These are phyloP conservation scores for Penicillium paradoxum DNA, from an alignment of 495 filamentous ascomycete species.

Conservation along the genomic window DNA sequence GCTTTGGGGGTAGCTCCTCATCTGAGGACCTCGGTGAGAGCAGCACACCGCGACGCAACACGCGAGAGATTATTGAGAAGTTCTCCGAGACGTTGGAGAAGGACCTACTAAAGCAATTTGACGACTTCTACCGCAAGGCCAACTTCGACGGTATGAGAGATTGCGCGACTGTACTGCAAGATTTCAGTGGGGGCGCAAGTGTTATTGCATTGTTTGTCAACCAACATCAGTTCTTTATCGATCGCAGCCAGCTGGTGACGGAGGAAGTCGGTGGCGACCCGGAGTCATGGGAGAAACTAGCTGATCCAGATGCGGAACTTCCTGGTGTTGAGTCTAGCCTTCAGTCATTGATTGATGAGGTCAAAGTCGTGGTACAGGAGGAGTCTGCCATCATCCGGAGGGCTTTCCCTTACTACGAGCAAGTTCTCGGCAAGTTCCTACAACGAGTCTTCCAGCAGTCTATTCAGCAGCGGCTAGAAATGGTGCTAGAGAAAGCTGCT, in stretches of 20 bases:
- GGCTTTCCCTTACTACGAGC: conserved; percentile 94
- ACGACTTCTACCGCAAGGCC: conserved; percentile 87
- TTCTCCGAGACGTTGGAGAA: conserved; percentile 95
- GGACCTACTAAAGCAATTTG: conserved; percentile 91
- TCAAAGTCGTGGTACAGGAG: conserved; percentile 92
- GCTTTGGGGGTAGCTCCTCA: conserved; percentile 30
- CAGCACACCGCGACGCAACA: conserved; percentile 52
- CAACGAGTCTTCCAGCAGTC: conserved; percentile 98
- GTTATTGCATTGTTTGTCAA: conserved; percentile 96
- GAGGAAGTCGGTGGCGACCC: conserved; percentile 83
- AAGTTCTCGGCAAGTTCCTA: conserved; percentile 84
- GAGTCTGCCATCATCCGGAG: conserved; percentile 93
- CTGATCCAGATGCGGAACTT: conserved; percentile 88
- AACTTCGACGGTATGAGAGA: conserved; percentile 96
- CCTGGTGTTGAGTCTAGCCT: conserved; percentile 88
- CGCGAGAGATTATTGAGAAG: conserved; percentile 89
- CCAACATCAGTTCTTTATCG: conserved; percentile 98
- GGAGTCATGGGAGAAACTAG: conserved; percentile 83
- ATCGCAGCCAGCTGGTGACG: conserved; percentile 79
- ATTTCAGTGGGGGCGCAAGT: conserved; percentile 92
- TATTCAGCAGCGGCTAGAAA: conserved; percentile 90
- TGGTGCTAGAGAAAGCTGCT: conserved; percentile 92
- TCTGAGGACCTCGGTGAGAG: conserved; percentile 34
- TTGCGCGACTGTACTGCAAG: conserved; percentile 86
- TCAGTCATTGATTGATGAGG: conserved; percentile 87